Base-by-base conservation (phyloP, 192 early-diverging fungal genomes). In the Coemansia sp. region DNA sequence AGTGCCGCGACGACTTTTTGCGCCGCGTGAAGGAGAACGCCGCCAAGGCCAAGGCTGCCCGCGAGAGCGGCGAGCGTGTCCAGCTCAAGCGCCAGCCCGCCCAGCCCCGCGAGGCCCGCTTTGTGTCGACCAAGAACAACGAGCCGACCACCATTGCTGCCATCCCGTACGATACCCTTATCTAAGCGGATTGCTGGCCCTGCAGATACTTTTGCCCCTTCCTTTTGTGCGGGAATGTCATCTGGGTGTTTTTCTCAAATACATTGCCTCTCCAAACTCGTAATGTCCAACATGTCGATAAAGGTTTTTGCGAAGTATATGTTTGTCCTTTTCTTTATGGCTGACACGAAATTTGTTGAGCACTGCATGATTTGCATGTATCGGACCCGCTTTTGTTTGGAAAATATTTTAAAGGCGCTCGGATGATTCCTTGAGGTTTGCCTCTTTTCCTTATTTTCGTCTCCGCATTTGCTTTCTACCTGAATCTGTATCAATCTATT, bases 1-100 rank as follows among this genome's bases (percentile, higher is more conserved):
- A 96, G 87, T 97, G 95, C 88, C 92, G 97, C 80, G 85, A 90
- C 68, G 94, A 96, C 70, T 99, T 99, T 88, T 85, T 98, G 84
- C 86, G 89, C 46, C 92, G 97, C 78, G 95, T 98, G 76, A 96
- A 95, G 89, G 87, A 90, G 73, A 99, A 97, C 86, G 91, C 90
- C 25, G 85, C 83, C 53, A 83, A 83, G 71, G 87, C 89, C 86
- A 84, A 87, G 74, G 91, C 91, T 54, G 93, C 97, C 70, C 92
- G 88, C 74, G 85, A 77, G 61, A 84, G 86, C 72, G 92, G 90
- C 51, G 83, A 83, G 63, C 76, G 82, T 57, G 76, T 92, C 73
- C 84, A 86, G 84, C 82, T 96, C 66, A 97, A 94, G 89, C 89
- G 97, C 77, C 87, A 87, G 81, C 95, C 97, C 57, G 89, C 68